Conservation (phyloP, 257 asterid species). For the Apocynum venetum region DNA sequence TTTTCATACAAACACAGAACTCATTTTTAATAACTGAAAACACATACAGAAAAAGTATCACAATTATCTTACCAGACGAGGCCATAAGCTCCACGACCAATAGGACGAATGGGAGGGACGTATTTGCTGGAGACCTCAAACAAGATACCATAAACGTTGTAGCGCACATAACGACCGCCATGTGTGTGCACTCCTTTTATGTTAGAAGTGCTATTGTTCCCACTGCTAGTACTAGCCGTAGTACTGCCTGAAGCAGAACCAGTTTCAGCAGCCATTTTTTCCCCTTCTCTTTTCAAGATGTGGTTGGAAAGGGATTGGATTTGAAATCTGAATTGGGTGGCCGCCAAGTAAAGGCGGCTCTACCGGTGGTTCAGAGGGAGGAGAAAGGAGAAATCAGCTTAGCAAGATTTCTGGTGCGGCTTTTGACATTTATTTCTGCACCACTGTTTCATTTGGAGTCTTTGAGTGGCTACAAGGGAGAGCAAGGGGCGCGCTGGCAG, state of each 20-base stretch:
- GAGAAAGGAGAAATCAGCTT: background rate
- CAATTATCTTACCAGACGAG: slow-evolving; percentile 57
- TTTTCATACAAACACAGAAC: background rate
- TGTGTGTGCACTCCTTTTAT: slow-evolving; percentile 52
- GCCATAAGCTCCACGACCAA: slow-evolving; percentile 94
- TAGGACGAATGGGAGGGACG: slow-evolving; percentile 79
- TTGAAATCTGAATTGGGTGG: background rate
- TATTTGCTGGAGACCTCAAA: slow-evolving; percentile 69
- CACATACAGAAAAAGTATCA: background rate
- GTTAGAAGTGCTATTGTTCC: slow-evolving; percentile 9
- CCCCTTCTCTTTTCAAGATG: background rate
- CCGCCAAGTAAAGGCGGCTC: background rate
- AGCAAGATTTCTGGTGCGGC: background rate
- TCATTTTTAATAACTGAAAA: background rate
- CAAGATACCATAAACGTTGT: slow-evolving; percentile 67
- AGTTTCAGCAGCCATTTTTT: background rate
- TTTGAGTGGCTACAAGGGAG: too few species aligned
- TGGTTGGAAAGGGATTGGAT: background rate
- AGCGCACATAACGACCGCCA: slow-evolving; percentile 65
- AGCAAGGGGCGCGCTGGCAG: background rate
- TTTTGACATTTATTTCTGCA: background rate
- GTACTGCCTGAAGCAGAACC: slow-evolving; percentile 1
- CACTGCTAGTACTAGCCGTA: slow-evolving; percentile 3
- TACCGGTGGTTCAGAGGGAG: background rate
- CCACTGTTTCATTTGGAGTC: background rate